Evolutionary conservation across 2,329 filamentous ascomycete species (phyloP).

Genomic region (Acrodontium crateriforme): DNA sequence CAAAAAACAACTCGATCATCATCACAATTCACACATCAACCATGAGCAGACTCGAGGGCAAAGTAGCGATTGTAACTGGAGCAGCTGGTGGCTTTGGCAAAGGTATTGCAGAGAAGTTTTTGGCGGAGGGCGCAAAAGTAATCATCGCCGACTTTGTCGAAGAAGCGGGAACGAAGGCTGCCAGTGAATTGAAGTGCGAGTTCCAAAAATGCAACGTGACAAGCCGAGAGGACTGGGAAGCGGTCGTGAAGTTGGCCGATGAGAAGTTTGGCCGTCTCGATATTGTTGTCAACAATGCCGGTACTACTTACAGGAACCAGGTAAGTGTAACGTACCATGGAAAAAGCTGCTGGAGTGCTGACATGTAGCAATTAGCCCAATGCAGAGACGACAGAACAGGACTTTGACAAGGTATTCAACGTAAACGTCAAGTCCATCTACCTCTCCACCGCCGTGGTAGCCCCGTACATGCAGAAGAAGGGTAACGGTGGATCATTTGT

Average conservation of each 20-base stretch:
- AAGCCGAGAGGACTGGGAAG: slow-evolving; percentile 39
- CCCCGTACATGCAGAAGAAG: slow-evolving; percentile 46
- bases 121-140: slow-evolving; percentile 45
- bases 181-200: slow-evolving; percentile 31
- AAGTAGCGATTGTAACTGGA: slow-evolving; percentile 45
- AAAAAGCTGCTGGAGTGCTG: background rate
- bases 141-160: slow-evolving; percentile 49
- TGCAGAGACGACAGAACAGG: slow-evolving; percentile 47
- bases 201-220: slow-evolving; percentile 41
- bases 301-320: slow-evolving; percentile 46
- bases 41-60: slow-evolving; percentile 39
- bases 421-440: slow-evolving; percentile 59
- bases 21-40: too few species aligned
- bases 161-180: slow-evolving; percentile 38
- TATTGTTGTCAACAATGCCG: slow-evolving; percentile 48
- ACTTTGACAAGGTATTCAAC: slow-evolving; percentile 52
- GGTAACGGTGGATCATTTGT: slow-evolving; percentile 47
- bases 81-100: slow-evolving; percentile 51
- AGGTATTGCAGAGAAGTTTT: slow-evolving; percentile 46
- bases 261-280: slow-evolving; percentile 40
- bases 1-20: too few species aligned
- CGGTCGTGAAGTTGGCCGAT: slow-evolving; percentile 32
- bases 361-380: slow-evolving; percentile 31
- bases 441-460: slow-evolving; percentile 43
- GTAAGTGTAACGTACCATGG: slow-evolving; percentile 5